A percentile compares a stretch with the other conserved stretches of the same genome.
phyloP scores from a whole-genome alignment of 768 basidiomycete species.

The Naganishia friedmannii region DNA sequence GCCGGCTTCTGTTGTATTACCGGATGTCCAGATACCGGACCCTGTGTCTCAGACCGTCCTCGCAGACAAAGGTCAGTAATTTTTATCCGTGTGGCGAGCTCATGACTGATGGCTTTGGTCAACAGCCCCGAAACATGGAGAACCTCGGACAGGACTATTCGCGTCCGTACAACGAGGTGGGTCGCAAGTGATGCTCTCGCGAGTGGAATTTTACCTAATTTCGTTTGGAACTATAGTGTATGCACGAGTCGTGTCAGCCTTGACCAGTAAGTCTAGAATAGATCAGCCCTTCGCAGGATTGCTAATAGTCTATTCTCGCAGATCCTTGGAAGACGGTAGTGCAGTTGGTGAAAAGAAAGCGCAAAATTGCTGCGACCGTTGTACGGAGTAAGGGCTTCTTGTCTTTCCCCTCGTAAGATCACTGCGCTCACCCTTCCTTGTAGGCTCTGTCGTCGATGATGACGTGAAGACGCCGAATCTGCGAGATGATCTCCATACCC shows the following conservation, averaged over 20 bases:
- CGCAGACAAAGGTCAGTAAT: background rate
- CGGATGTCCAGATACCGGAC: background rate
- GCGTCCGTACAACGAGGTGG: slow-evolving; percentile 1
- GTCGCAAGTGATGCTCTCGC: background rate
- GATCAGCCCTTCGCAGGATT: background rate
- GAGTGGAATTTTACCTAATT: background rate
- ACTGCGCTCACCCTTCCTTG: background rate
- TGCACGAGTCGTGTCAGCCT: background rate
- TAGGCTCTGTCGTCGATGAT: background rate
- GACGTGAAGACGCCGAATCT: background rate
- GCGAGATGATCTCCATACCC: background rate
- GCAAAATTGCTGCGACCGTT: background rate
- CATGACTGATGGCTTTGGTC: background rate
- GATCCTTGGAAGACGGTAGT: background rate
- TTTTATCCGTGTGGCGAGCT: background rate
- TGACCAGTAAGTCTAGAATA: slow-evolving; percentile 9
- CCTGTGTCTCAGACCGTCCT: background rate
- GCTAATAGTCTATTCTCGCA: background rate
- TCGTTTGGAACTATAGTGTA: background rate
- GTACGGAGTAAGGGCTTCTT: background rate
- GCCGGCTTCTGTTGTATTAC: background rate
- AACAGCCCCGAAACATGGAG: background rate
- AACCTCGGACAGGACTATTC: background rate
- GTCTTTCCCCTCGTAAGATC: background rate
- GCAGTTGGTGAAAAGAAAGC: background rate